A percentile compares a stretch with the other conserved stretches of the same genome.
Evolutionary conservation across 2,329 filamentous ascomycete species (phyloP).

Genomic region (Botrytis porri): DNA sequence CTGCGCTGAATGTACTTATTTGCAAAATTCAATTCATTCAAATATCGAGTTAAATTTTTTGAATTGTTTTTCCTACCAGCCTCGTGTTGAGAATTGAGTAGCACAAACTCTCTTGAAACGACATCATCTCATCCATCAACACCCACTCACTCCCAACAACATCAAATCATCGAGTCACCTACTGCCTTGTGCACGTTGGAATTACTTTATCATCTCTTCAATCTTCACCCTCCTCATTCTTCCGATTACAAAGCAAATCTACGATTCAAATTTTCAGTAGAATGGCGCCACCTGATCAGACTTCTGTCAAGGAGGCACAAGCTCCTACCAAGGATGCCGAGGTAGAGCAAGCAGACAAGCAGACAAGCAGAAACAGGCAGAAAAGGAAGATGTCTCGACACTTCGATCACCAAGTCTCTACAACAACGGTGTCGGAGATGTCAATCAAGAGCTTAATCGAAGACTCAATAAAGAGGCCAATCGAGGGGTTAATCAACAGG

Average conservation of each 20-base stretch:
- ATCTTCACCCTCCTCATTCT: not conserved
- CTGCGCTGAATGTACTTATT: not conserved
- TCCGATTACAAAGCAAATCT: not conserved
- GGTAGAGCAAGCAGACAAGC: not conserved
- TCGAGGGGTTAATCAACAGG: too few relatives aligned
- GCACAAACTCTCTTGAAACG: not conserved
- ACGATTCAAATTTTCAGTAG: not conserved
- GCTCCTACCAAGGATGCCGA: not conserved
- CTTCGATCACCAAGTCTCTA: not conserved
- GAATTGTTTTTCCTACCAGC: not conserved
- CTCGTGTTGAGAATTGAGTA: not conserved
- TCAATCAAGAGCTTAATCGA: not conserved
- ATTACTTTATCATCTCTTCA: not conserved
- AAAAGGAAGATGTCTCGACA: not conserved
- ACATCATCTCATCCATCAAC: not conserved
- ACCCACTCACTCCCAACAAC: not conserved
- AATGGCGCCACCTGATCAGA: not conserved
- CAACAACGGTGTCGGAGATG: not conserved
- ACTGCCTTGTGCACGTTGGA: not conserved
- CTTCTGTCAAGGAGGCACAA: not conserved
- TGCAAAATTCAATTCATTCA: not conserved
- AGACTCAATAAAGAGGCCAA: too few relatives aligned
- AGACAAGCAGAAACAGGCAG: not conserved
- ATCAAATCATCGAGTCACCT: not conserved
- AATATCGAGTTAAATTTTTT: not conserved